These are phyloP conservation scores for Phyllosticta citrichinensis DNA, from an alignment of 2,329 filamentous ascomycete genomes.

Conservation along the genomic window DNA sequence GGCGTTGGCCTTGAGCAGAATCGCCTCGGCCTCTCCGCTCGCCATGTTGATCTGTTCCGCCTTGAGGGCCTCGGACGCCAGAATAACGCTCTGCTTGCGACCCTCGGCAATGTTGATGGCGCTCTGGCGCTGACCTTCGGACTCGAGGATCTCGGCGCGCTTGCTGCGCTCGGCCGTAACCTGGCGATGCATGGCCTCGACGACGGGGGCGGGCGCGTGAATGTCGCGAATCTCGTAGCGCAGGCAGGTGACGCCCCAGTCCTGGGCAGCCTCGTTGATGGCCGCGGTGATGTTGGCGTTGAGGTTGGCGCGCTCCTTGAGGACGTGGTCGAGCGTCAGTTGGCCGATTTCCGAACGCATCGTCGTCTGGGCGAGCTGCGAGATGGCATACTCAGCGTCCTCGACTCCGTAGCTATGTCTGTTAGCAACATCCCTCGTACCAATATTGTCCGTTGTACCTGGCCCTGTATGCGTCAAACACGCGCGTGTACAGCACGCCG, in stretches of 20 bases:
- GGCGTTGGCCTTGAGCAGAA: conserved; percentile 71
- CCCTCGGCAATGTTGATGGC: conserved; percentile 99
- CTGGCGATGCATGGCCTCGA: conserved; percentile 96
- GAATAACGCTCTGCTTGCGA: conserved; percentile 90
- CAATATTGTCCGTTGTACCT: conserved; percentile 48
- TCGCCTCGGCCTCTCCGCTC: conserved; percentile 87
- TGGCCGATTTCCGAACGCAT: conserved; percentile 99
- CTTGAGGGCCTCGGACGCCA: conserved; percentile 84
- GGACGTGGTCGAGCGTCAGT: conserved; percentile 88
- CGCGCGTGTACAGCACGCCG: conserved; percentile 87
- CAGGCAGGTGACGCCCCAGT: conserved; percentile 92
- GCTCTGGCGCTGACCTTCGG: conserved; percentile 90
- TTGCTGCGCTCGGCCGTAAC: conserved; percentile 96
- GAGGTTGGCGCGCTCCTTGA: conserved; percentile 91
- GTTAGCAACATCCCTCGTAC: neutral
- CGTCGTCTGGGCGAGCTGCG: conserved; percentile 92
- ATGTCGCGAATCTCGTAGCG: conserved; percentile 98
- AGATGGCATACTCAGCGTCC: conserved; percentile 97
- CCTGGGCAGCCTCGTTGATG: conserved; percentile 94
- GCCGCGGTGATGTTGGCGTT: conserved; percentile 98
- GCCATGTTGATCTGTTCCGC: conserved; percentile 91
- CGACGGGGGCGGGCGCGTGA: conserved; percentile 85
- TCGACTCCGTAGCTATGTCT: conserved; percentile 79
- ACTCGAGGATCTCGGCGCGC: conserved; percentile 93
- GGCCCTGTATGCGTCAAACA: conserved; percentile 97